Conservation (phyloP, 768 basidiomycete species). For the Pleurotus tuoliensis region DNA sequence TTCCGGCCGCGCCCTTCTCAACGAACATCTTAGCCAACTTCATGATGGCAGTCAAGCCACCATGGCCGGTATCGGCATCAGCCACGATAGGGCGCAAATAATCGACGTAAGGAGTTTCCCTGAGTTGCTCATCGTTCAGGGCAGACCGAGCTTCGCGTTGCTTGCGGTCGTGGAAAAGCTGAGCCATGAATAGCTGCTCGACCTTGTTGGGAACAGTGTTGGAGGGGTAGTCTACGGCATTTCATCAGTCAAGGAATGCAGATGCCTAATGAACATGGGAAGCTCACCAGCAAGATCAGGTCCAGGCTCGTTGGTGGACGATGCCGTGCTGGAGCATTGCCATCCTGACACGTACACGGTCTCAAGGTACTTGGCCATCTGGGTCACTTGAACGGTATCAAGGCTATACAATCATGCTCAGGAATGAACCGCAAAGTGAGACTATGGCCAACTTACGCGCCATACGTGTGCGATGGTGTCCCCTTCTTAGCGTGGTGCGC, state of each 20-base stretch:
- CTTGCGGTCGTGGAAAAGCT: slow-evolving; percentile 98
- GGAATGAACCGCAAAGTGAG: neutral
- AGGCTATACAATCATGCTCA: slow-evolving; percentile 50
- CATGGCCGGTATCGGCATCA: slow-evolving; percentile 98
- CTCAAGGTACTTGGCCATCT: slow-evolving; percentile 98
- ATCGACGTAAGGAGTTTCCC: slow-evolving; percentile 70
- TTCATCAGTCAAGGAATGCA: neutral
- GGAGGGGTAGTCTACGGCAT: slow-evolving; percentile 80
- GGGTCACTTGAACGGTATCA: slow-evolving; percentile 96
- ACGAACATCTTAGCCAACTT: slow-evolving; percentile 99
- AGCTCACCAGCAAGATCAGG: slow-evolving; percentile 91
- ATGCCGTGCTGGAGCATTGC: slow-evolving; percentile 93
- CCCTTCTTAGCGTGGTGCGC: slow-evolving; percentile 71
- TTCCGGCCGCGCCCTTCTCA: slow-evolving; percentile 96
- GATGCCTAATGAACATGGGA: neutral
- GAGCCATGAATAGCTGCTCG: slow-evolving; percentile 95
- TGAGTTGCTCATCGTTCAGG: slow-evolving; percentile 68
- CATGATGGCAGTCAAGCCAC: slow-evolving; percentile 97
- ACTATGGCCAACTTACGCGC: slow-evolving; percentile 74
- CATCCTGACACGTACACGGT: slow-evolving; percentile 98
- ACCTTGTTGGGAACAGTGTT: slow-evolving; percentile 99
- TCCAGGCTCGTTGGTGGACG: slow-evolving; percentile 92
- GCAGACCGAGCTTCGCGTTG: slow-evolving; percentile 78
- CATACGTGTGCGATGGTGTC: slow-evolving; percentile 93
- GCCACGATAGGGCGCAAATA: slow-evolving; percentile 94